Evolutionary conservation across 2,329 filamentous ascomycete species (phyloP).

Genomic region (Aspergillus sp.): DNA sequence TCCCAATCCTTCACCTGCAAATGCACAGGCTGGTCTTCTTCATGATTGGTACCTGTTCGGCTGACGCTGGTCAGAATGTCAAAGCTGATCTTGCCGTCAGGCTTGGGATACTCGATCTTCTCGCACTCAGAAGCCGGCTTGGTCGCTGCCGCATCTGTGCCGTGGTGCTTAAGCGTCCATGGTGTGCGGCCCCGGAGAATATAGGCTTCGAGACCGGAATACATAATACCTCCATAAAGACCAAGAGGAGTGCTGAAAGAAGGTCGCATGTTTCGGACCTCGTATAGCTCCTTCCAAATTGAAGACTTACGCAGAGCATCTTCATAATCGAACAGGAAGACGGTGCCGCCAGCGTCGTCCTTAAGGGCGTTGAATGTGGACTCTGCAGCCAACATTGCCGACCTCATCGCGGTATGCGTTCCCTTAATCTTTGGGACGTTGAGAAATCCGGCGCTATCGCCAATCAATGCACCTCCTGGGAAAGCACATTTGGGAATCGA

Average conservation of each 20-base stretch:
- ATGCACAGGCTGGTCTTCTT: conserved; percentile 97
- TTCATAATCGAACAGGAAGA: conserved; percentile 95
- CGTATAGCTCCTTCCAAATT: conserved; percentile 92
- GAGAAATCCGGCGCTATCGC: conserved; percentile 93
- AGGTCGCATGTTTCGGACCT: conserved; percentile 96
- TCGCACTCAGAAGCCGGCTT: conserved; percentile 73
- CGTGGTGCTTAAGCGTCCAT: conserved; percentile 88
- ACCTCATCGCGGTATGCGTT: conserved; percentile 96
- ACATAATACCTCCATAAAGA: conserved; percentile 83
- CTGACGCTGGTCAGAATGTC: conserved; percentile 95
- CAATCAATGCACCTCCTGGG: conserved; percentile 90
- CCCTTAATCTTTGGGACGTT: conserved; percentile 99
- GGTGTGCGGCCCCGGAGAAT: conserved; percentile 80
- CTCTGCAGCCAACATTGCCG: conserved; percentile 93
- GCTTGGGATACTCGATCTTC: conserved; percentile 96
- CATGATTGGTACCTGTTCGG: conserved; percentile 94
- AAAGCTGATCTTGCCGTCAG: conserved; percentile 91
- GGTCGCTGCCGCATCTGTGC: conserved; percentile 74
- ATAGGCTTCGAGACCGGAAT: conserved; percentile 90
- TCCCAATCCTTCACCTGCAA: conserved; percentile 96
- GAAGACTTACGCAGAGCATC: conserved; percentile 78
- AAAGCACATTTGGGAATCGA: conserved; percentile 97
- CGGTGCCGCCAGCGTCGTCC: conserved; percentile 59
- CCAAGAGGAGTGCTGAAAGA: conserved; percentile 88
- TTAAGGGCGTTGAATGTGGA: conserved; percentile 78